Base-by-base conservation (phyloP, 202 grass and related monocot genomes). In the Setaria italica region DNA sequence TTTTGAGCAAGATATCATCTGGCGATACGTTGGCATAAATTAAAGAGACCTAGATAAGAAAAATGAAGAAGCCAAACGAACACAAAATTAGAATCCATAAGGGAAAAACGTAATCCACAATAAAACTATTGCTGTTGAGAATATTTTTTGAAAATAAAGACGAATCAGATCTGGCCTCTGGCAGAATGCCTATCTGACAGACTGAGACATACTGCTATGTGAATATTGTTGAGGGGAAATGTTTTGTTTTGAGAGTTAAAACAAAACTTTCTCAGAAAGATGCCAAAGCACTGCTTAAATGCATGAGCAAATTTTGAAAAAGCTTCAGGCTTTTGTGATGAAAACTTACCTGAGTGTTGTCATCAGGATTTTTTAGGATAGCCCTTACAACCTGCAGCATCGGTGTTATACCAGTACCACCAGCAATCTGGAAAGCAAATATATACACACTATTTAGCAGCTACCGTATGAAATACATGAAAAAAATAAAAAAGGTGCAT, bases 301-400 rank as follows among this genome's bases (percentile, higher is more conserved):
- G 55, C 47, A 72, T 57, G 30, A 76, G 12, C 74, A 49, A 50
- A 70, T 48, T 19, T 14, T 11, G 42, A 78, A 74, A 20, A 49
- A 80, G 49, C 45, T 75, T 68, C 5, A 11, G n/a, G 80, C 68
- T n/a, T 74, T 62, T 84, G 54, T 76, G 46, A 87, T 70, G 21
- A 59, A 19, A 68, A 54, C 77, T 82, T 82, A 92, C 96, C 90
- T 99, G 89, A 85, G 96, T 94, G 25, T 94, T 92, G 82, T 99
- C 96, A 90, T 99, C 90, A 68, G 91, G 90, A 80, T 99, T 99
- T 89, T 99, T 99, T 4, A 99, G 88, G 82, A 99, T 81, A 90
- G 96, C 93, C 76, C 94, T 95, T 46, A 95, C 91, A 87, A 99
- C 93, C 82, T 99, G 96, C 46, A 99, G 82, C 93, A 95, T 99